A percentile compares a stretch with the other conserved stretches of the same genome.
Conservation (phyloP, 352 stramenopile genomes). For the Pythium grandisporangium region DNA sequence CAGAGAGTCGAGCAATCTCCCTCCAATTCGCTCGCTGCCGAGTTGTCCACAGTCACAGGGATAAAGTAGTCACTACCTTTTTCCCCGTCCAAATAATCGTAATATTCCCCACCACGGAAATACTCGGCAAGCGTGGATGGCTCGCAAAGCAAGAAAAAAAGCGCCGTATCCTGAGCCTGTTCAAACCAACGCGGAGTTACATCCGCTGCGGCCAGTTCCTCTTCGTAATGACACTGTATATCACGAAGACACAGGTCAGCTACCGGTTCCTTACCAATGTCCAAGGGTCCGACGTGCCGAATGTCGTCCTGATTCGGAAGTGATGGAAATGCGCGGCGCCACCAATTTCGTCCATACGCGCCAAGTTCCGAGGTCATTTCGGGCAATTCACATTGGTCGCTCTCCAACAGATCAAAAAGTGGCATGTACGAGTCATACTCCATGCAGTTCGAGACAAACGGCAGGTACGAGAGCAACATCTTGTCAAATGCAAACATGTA, state of each 20-base stretch:
- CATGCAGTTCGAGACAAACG: constrained; percentile 95
- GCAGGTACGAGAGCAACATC: constrained; percentile 91
- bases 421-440: constrained; percentile 95
- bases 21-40: constrained; percentile 53
- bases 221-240: constrained; percentile 91
- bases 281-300: constrained; percentile 75
- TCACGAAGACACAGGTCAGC: constrained; percentile 88
- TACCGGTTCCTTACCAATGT: constrained; percentile 83
- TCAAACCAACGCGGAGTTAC: constrained; percentile 96
- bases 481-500: constrained; percentile 75
- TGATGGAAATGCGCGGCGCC: constrained; percentile 59
- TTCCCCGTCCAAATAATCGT: constrained; percentile 42
- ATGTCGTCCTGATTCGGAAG: constrained; percentile 95
- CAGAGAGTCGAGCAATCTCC: constrained; percentile 88
- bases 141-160: constrained; percentile 92
- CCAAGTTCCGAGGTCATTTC: constrained; percentile 61
- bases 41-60: constrained; percentile 88
- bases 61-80: constrained; percentile 91
- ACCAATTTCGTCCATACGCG: constrained; percentile 57
- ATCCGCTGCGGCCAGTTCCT: constrained; percentile 82
- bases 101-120: constrained; percentile 55
- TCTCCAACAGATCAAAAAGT: constrained; percentile 90
- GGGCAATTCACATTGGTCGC: constrained; percentile 85
- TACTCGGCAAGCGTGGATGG: constrained; percentile 89
- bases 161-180: constrained; percentile 64